Base-by-base conservation (phyloP, 2,329 filamentous ascomycete genomes). In the Cladosporium colombiae region DNA sequence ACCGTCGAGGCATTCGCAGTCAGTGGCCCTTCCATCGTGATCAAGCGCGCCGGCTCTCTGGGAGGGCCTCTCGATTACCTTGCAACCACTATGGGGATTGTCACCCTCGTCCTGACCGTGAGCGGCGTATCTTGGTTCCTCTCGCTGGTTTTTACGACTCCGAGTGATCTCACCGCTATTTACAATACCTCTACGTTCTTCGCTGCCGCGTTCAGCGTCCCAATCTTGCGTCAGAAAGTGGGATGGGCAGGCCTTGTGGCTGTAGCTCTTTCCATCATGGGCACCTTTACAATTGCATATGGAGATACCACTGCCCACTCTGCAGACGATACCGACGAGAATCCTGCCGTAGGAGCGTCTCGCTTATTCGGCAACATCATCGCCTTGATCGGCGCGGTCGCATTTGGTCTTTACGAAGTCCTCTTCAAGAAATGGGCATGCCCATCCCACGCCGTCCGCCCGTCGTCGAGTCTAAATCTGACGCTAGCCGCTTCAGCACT, bases 111-210 rank as follows among this genome's bases (percentile, higher is more conserved):
- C 5, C 66, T 76, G 35, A 74, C 72, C 13, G 68, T 70, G 23
- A 75, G 72, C 62, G 74, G 74, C 40, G 56, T 69, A 18, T 71
- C 71, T 29, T 76, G 74, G 74, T 76, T 75, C 69, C 58, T 73
- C 4, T 66, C 74, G 3, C 66, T 76, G 25, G 69, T 68, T 21
- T 66, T 74, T 14, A 76, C 74, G 21, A 76, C 74, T 10, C 74
- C 74, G 1, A 72, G 72, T 18, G 74, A 76, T 68, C 65, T 76
- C 35, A 75, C 74, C 29, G 74, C 74, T 6, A 76, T 76, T 65
- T 75, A 76, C 72, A 76, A 76, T 62, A 74, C 70, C 66, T 69
- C 72, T n/a, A 76, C 73, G 1, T 76, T 76, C 68, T 76, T 76
- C 62, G 74, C 74, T 14, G 74, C 74, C 5, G 72, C 70, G 0